Conservation (phyloP, 331 rosid genomes). For the Saraca asoca region DNA sequence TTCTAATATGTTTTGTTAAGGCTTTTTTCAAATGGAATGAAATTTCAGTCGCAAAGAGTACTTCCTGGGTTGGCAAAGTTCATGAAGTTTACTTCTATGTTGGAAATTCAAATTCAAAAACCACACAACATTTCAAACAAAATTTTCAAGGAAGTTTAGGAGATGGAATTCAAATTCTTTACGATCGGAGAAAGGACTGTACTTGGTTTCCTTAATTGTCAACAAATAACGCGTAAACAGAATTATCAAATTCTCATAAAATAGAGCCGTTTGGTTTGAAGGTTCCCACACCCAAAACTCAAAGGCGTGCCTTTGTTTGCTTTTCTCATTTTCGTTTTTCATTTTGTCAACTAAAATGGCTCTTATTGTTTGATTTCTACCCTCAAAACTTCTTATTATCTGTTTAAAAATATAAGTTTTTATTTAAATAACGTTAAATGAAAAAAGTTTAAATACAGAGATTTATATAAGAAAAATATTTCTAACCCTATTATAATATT, state of each 20-base stretch:
- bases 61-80: background rate
- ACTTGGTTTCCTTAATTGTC: conserved; percentile 37
- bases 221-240: conserved; percentile 36
- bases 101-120: conserved; percentile 28
- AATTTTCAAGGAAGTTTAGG: conserved; percentile 12
- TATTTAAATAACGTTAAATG: too few species aligned
- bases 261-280: conserved; percentile 24
- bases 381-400: background rate
- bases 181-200: background rate
- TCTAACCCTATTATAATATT: too few species aligned
- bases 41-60: background rate
- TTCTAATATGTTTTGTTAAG: too few species aligned
- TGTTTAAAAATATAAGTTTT: too few species aligned
- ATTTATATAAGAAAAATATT: too few species aligned
- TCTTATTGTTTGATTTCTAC: background rate
- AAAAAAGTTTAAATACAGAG: too few species aligned
- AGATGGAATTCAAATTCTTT: conserved; percentile 20
- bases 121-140: background rate
- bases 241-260: conserved; percentile 34
- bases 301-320: background rate
- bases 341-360: conserved; percentile 20
- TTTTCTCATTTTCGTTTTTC: conserved; percentile 26
- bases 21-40: too few species aligned
- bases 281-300: conserved; percentile 10
- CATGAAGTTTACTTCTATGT: background rate